Evolutionary conservation across 1,284 basidiomycete species (phyloP), one percentile per base, ranked within the genome.

Genomic region (Ustanciosporium gigantosporum): DNA sequence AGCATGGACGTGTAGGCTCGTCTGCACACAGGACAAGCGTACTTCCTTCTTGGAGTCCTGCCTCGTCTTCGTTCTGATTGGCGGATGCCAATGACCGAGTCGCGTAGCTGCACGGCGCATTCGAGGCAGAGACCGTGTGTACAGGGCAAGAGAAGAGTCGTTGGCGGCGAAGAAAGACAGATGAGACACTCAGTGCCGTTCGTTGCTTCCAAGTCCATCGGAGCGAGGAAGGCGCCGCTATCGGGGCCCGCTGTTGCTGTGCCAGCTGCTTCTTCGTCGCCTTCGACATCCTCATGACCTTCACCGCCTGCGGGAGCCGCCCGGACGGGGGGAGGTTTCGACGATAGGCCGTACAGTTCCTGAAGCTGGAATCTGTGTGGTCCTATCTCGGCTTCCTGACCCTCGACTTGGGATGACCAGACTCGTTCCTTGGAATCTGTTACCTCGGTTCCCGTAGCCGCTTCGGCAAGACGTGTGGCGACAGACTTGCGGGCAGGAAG

Each of bases 121-220:
- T 76, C 73, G 13, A 74, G 49, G 36, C 75, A 77, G 21, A 77
- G 45, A 6, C 72, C 70, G 36, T 77, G 75, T 16, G 75, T 76
- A 38, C 75, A 77, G n/a, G 75, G 75, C 22, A 77, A 40, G 9
- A 77, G 43, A 19, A 77, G 31, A 2, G 75, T 77, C 3, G 65
- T 68, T n/a, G 75, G 67, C 1, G 73, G 70, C 2, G 50, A 36
- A 16, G 53, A 58, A 16, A 77, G 65, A 37, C 75, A 77, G 40
- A 77, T 77, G 16, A 74, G 44, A 46, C 75, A 77, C 38, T 77
- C 75, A 15, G 53, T 34, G 0, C 68, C 70, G 25, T 62, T 67
- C 17, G 44, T 39, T 4, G 48, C 61, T 5, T 62, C 60, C 34
- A 65, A 14, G 35, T 61, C 66, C 48, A 62, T 34, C 19, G 47